Conservation (phyloP, 192 early-diverging fungal genomes). For the Coemansia sp. region DNA sequence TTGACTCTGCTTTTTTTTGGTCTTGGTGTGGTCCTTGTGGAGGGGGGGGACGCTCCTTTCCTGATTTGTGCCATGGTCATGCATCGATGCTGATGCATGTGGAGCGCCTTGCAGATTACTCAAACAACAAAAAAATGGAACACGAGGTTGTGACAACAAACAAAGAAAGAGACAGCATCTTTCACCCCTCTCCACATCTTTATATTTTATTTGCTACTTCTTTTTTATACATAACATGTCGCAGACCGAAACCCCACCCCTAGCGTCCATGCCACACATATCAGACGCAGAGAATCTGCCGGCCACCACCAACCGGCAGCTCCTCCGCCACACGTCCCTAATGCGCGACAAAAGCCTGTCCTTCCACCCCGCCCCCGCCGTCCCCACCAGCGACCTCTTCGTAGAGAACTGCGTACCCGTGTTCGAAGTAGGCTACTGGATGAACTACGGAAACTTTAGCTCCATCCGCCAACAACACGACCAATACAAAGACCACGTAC, state of each 20-base stretch:
- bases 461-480: slow-evolving; percentile 48
- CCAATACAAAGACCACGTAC: slow-evolving; percentile 41
- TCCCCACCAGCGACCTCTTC: slow-evolving; percentile 3
- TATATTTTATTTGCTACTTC: neutral
- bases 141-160: neutral
- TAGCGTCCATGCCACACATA: neutral
- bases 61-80: no score
- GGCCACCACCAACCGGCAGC: slow-evolving; percentile 2
- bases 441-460: slow-evolving; percentile 53
- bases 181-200: neutral
- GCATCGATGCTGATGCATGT: no score
- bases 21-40: neutral
- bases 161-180: neutral
- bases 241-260: neutral
- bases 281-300: no score
- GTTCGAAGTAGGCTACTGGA: slow-evolving; percentile 54
- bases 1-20: neutral
- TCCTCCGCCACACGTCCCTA: slow-evolving; percentile 42
- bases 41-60: no score
- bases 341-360: slow-evolving; percentile 38
- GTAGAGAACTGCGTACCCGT: slow-evolving; percentile 49
- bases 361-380: neutral
- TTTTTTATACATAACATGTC: neutral
- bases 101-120: no score
- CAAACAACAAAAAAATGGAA: no score